Evolutionary conservation across 176 grass and related monocot genomes (phyloP).

Genomic region (Rhynchospora pubera): DNA sequence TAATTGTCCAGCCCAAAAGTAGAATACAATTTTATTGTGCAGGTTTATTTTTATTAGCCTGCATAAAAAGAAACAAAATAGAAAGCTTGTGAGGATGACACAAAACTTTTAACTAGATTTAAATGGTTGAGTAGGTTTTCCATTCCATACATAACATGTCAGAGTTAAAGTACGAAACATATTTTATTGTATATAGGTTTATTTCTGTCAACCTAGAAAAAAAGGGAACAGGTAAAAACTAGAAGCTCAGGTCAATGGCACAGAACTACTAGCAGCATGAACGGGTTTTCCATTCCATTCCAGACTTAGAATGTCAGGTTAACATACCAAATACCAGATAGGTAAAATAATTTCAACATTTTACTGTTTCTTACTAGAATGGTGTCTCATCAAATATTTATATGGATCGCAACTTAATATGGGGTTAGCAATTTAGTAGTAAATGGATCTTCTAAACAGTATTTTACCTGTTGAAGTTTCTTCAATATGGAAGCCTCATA

Average conservation of each 20-base stretch:
- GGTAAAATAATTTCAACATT: not conserved
- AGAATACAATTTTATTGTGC: not conserved
- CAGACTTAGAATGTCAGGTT: too few species aligned
- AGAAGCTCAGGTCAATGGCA: too few species aligned
- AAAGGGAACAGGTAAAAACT: too few species aligned
- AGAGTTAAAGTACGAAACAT: not conserved
- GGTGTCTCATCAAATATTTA: not conserved
- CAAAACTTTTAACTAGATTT: not conserved
- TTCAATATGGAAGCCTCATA: constrained; percentile 65
- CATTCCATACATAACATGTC: not conserved
- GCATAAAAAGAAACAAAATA: constrained; percentile 1
- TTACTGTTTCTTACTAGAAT: not conserved
- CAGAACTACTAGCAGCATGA: too few species aligned
- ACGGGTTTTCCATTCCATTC: too few species aligned
- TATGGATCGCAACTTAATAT: not conserved
- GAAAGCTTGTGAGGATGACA: not conserved
- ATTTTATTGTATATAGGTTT: too few species aligned
- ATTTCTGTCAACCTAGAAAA: too few species aligned
- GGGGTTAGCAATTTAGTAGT: not conserved
- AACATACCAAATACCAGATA: not conserved
- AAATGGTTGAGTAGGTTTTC: not conserved
- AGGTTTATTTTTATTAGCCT: constrained; percentile 60
- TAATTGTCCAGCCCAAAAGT: constrained; percentile 19
- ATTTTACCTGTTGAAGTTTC: constrained; percentile 85
- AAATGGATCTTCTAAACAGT: not conserved